Percentiles rank a stretch among this genome's conserved stretches.
These are phyloP conservation scores for Xylariaceae sp. DNA, from an alignment of 2,329 filamentous ascomycete species.

Conservation along the genomic window DNA sequence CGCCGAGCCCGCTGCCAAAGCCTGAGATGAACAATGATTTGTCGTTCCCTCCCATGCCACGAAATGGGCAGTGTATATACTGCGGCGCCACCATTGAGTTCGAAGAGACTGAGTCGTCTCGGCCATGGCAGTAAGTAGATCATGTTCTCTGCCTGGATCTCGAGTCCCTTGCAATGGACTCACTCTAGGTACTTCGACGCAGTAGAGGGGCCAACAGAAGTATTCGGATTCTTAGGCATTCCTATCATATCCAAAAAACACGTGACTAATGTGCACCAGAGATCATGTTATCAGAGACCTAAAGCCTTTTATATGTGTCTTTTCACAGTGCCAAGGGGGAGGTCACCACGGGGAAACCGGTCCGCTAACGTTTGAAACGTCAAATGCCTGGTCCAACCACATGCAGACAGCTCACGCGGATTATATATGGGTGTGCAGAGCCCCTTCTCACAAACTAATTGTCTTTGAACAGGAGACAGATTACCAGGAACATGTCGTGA, in stretches of 20 bases:
- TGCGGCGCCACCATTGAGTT: constrained; percentile 10
- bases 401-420: constrained; percentile 8
- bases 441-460: constrained; percentile 3
- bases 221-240: too few relatives aligned
- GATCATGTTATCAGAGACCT: constrained; percentile 9
- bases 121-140: constrained; percentile 7
- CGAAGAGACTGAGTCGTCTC: neutral
- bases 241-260: neutral
- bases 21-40: constrained; percentile 2
- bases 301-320: constrained; percentile 9
- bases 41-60: constrained; percentile 6
- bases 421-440: constrained; percentile 10
- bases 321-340: neutral
- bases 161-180: too few relatives aligned
- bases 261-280: neutral
- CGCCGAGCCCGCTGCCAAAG: neutral
- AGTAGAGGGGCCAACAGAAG: too few relatives aligned
- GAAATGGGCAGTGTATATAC: constrained; percentile 1
- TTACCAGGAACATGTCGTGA: constrained; percentile 2
- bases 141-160: too few relatives aligned
- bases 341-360: constrained; percentile 2
- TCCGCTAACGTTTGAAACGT: constrained; percentile 6
- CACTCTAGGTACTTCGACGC: too few relatives aligned
- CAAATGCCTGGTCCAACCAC: constrained; percentile 8
- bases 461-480: neutral